Base-by-base conservation (phyloP, 768 basidiomycete genomes). In the Suillus tomentosus region DNA sequence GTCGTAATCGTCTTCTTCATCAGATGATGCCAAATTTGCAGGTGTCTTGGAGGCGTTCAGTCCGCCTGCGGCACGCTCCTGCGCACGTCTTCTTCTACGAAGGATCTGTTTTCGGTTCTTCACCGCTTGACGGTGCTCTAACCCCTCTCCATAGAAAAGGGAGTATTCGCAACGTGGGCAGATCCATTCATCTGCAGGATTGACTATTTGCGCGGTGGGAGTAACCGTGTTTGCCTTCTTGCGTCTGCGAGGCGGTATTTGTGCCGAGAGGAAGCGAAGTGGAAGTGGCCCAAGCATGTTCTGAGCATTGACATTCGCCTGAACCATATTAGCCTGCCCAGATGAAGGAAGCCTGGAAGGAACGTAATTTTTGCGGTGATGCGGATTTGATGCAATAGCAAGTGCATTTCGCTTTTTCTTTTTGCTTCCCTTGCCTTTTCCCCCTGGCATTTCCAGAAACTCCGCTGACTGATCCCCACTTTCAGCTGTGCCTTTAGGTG, bases 111-210 rank as follows among this genome's bases (percentile, higher is more conserved):
- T 93, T 65, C 94, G 78, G 67, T 82, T 87, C 75, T 86, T 79
- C 64, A 94, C 79, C 50, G 88, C 89, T 53, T 82, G 79, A 66
- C 85, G 81, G 74, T 91, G 89, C 62, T 81, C 84, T 61, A 77
- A 64, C 47, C 91, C 91, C 59, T 90, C 89, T n/a, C 94, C 94
- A 73, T 91, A 99, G 75, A 96, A 96, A 63, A 99, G 72, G 64
- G 87, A 82, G 74, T 95, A 96, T 78, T 99, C 96, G 80, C 96
- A 99, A 70, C 91, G 92, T 66, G 91, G 85, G 74, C 96, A 99
- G 64, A 98, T 89, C 90, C 93, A 97, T 74, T 98, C 96, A 27
- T 97, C 94, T 40, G 77, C 82, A 9, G 88, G 86, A 64, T 86
- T 82, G 27, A 81, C 82, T 61, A 88, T 75, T 64, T 76, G 74